Evolutionary conservation across 2,329 filamentous ascomycete species (phyloP), one percentile per base, ranked within the genome.

Genomic region (Incumbomyces lentus): DNA sequence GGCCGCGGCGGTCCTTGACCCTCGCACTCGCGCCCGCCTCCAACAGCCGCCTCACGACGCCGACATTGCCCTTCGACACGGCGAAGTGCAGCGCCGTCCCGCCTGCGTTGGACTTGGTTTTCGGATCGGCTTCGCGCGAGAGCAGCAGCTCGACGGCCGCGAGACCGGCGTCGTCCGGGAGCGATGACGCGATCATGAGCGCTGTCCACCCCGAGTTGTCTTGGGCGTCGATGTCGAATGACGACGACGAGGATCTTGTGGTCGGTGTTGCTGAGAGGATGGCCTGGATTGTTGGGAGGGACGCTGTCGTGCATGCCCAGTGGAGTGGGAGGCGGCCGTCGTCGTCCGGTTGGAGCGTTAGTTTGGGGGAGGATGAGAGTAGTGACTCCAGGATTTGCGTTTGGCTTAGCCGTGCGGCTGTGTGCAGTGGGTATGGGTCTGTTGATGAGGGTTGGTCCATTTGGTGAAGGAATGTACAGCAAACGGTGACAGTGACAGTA

Each of bases 241-340:
- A 45, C n/a, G n/a, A n/a, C n/a, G n/a, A n/a, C n/a, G n/a, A n/a
- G n/a, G n/a, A n/a, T n/a, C n/a, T n/a, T n/a, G 16, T 46, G 53
- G 3, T 19, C 3, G 49, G 49, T 11, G 51, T 51, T 10, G 96
- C 72, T 16, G 90, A 62, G 11, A 55, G 44, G 26, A 42, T 33
- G 2, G 38, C n/a, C 41, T 83, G 72, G 14, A 86, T 80, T 49
- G 95, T 87, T 18, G 81, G 76, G 6, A 82, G 67, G 55, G 80
- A 82, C 62, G 92, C 93, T 64, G 85, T 84, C 17, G 89, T 92
- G 1, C 81, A 79, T 0, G 92, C 90, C 92, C 92, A 98, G 71
- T 98, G 92, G 48, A 96, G 80, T 2, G 92, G 82, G 32, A 95
- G 77, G 37, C 92, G 85, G 13, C 87, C 86, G 63, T 98, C 92